phyloP scores from a whole-genome alignment of 2,329 filamentous ascomycete species.

The Claviceps spartinae region DNA sequence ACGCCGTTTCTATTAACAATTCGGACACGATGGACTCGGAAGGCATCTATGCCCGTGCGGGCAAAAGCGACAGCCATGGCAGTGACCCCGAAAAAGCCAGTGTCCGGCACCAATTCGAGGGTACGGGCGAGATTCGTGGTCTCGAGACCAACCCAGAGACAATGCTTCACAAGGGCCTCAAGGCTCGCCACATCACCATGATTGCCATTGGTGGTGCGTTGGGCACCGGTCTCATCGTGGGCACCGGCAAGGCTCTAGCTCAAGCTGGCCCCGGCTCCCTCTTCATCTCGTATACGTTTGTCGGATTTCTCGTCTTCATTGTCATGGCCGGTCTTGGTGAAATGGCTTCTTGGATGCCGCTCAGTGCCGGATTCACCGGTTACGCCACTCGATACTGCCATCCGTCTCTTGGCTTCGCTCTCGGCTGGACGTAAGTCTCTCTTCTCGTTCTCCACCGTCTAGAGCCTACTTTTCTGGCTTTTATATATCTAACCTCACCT shows the following conservation, averaged over 20 bases:
- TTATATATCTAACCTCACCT: too few relatives aligned
- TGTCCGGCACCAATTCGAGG: conserved; percentile 5
- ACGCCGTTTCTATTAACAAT: background rate
- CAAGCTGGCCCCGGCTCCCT: conserved; percentile 49
- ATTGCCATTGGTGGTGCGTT: conserved; percentile 63
- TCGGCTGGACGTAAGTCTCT: conserved; percentile 52
- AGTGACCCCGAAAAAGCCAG: conserved; percentile 11
- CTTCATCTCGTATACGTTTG: conserved; percentile 56
- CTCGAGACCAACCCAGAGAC: conserved; percentile 36
- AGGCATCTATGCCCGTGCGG: conserved; percentile 8
- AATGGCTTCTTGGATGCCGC: conserved; percentile 72
- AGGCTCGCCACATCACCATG: conserved; percentile 43
- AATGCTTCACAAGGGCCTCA: conserved; percentile 36
- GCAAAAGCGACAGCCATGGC: conserved; percentile 4
- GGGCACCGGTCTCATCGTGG: conserved; percentile 62
- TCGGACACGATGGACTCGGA: conserved; percentile 5
- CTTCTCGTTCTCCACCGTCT: background rate
- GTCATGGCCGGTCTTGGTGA: conserved; percentile 75
- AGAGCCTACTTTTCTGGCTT: background rate
- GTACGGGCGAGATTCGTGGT: conserved; percentile 27
- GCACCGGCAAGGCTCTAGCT: conserved; percentile 42
- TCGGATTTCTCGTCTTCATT: conserved; percentile 61
- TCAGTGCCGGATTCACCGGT: conserved; percentile 67
- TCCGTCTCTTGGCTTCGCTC: conserved; percentile 65
- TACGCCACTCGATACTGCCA: conserved; percentile 71